phyloP scores from a whole-genome alignment of 2,329 filamentous ascomycete species.

The Beauveria sp. region DNA sequence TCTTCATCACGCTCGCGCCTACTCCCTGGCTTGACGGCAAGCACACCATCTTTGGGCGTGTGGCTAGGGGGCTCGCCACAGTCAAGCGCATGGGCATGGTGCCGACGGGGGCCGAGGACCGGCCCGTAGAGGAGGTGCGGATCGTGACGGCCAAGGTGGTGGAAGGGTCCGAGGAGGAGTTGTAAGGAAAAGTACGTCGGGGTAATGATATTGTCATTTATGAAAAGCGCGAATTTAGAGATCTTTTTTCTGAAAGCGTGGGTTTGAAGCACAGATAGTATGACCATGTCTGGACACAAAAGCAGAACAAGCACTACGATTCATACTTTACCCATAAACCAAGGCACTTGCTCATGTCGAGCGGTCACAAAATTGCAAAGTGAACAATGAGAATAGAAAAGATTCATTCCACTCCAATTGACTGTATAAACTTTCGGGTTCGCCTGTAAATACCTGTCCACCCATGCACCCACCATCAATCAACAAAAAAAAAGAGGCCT shows the following conservation, averaged over 20 bases:
- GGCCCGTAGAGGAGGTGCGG: slow-evolving; percentile 73
- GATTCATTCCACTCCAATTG: slow-evolving; percentile 8
- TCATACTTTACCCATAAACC: not conserved
- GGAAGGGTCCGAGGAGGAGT: slow-evolving; percentile 34
- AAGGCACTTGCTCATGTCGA: not conserved
- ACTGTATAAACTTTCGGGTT: slow-evolving; percentile 6
- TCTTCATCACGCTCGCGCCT: slow-evolving; percentile 90
- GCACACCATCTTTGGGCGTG: slow-evolving; percentile 91
- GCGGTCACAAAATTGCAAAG: not conserved
- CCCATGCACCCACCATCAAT: slow-evolving; percentile 4
- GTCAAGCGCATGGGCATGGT: slow-evolving; percentile 84
- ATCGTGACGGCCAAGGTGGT: slow-evolving; percentile 66
- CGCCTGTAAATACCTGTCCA: not conserved
- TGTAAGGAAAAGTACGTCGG: not conserved
- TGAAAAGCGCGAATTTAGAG: too few relatives aligned
- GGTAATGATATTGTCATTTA: too few relatives aligned
- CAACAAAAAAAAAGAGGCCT: not conserved
- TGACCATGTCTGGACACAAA: not conserved
- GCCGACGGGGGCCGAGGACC: slow-evolving; percentile 73
- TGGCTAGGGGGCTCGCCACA: slow-evolving; percentile 75
- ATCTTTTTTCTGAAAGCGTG: too few relatives aligned
- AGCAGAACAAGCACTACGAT: not conserved
- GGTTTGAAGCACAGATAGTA: too few relatives aligned
- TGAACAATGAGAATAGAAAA: not conserved
- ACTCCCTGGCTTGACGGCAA: slow-evolving; percentile 96